Conservation (phyloP, 495 filamentous ascomycete species). For the Penicillium daleae region DNA sequence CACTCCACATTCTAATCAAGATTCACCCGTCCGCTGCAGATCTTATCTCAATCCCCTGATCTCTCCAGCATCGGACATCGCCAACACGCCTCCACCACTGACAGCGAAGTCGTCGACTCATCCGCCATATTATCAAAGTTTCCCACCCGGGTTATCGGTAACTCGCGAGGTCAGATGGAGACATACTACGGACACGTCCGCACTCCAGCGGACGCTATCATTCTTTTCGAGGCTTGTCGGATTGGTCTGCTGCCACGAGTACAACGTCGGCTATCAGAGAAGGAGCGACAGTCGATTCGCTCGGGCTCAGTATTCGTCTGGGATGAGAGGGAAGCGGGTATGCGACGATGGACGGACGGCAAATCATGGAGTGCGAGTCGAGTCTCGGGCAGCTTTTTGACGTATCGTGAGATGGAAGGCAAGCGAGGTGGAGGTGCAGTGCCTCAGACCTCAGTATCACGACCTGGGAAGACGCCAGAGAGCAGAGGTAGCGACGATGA, state of each 20-base stretch:
- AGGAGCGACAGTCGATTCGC: slow-evolving; percentile 91
- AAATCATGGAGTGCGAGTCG: slow-evolving; percentile 99
- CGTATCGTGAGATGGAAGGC: slow-evolving; percentile 98
- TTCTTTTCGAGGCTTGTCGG: slow-evolving; percentile 95
- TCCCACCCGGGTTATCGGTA: slow-evolving; percentile 33
- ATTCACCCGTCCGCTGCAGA: slow-evolving; percentile 9
- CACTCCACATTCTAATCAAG: neutral
- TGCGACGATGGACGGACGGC: slow-evolving; percentile 97
- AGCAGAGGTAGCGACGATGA: slow-evolving; percentile 83
- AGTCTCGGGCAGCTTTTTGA: slow-evolving; percentile 96
- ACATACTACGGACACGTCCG: slow-evolving; percentile 93
- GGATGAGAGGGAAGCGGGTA: slow-evolving; percentile 98
- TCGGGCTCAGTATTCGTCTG: slow-evolving; percentile 98
- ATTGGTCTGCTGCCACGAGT: slow-evolving; percentile 88
- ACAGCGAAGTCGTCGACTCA: neutral
- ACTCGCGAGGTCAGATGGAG: slow-evolving; percentile 69
- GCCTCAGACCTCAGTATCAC: slow-evolving; percentile 53
- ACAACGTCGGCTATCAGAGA: slow-evolving; percentile 91
- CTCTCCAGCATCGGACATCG: neutral
- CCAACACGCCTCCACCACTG: slow-evolving; percentile 5
- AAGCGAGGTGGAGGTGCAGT: slow-evolving; percentile 75
- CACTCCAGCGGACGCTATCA: slow-evolving; percentile 92
- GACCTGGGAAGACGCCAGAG: slow-evolving; percentile 79
- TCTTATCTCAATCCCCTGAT: neutral
- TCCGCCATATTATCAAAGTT: slow-evolving; percentile 18